Percentiles rank a stretch among this genome's conserved stretches.
phyloP scores from a whole-genome alignment of 345 rosid species.

The Xanthoceras sorbifolium region DNA sequence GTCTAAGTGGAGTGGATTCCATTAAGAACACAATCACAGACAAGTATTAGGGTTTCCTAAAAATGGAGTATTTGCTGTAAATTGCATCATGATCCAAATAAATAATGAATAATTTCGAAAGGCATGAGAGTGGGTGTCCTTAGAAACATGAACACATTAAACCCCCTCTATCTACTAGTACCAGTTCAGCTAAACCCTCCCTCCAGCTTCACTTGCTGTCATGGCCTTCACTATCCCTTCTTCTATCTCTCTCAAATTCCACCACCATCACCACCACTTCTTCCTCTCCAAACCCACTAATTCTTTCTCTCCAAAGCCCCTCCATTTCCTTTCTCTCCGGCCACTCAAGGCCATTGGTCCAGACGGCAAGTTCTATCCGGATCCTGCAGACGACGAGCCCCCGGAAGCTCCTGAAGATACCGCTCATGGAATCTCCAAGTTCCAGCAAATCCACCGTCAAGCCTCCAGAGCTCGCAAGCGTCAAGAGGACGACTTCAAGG shows the following conservation, averaged over 20 bases:
- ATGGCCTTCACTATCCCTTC: slow-evolving; percentile 36
- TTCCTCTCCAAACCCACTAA: slow-evolving; percentile 35
- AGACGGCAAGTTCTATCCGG: slow-evolving; percentile 59
- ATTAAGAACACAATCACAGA: too few relatives aligned
- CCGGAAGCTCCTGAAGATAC: slow-evolving; percentile 90
- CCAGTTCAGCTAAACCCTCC: neutral
- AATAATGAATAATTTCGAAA: too few relatives aligned
- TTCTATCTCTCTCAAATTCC: slow-evolving; percentile 28
- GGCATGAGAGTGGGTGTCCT: too few relatives aligned
- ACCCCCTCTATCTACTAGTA: neutral
- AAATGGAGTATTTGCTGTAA: too few relatives aligned
- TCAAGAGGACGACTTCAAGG: slow-evolving; percentile 79
- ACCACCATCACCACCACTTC: slow-evolving; percentile 36
- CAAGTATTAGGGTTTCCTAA: too few relatives aligned
- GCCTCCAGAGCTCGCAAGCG: slow-evolving; percentile 65
- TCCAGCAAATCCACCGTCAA: slow-evolving; percentile 72
- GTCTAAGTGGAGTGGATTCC: too few relatives aligned
- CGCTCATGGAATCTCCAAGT: slow-evolving; percentile 75
- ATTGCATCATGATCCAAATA: too few relatives aligned
- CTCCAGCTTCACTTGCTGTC: neutral
- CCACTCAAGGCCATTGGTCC: slow-evolving; percentile 38
- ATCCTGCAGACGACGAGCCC: slow-evolving; percentile 75
- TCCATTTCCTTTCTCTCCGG: slow-evolving; percentile 22
- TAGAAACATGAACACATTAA: neutral
- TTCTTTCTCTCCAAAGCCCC: slow-evolving; percentile 33